Evolutionary conservation across 1,284 basidiomycete genomes (phyloP).

Genomic region (Phylloboletellus chloephorus): DNA sequence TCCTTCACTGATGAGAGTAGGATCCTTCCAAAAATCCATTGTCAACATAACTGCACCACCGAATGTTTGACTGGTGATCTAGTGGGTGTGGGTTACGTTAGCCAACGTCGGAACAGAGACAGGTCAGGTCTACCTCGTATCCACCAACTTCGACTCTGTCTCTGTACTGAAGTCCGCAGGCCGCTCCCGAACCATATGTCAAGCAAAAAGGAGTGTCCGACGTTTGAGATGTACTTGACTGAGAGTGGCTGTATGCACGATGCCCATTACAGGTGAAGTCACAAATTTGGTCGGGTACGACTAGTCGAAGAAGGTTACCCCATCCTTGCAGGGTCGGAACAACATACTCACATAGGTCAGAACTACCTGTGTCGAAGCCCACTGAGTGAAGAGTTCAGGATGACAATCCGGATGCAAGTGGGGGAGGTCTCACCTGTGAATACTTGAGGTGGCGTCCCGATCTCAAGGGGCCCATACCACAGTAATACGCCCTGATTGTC

Average conservation of each 20-base stretch:
- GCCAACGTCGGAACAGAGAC: background rate
- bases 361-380: conserved; percentile 38
- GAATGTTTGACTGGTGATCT: conserved; percentile 35
- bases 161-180: conserved; percentile 16
- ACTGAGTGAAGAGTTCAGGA: conserved; percentile 22
- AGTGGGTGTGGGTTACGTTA: conserved; percentile 1
- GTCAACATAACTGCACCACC: conserved; percentile 38
- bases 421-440: conserved; percentile 20
- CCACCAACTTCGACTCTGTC: conserved; percentile 23
- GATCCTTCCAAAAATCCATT: conserved; percentile 28
- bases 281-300: conserved; percentile 36
- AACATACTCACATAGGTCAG: conserved; percentile 19
- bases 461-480: conserved; percentile 33
- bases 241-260: conserved; percentile 25
- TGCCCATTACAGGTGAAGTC: conserved; percentile 29
- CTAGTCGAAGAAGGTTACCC: conserved; percentile 17
- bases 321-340: too few species aligned
- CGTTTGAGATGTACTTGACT: conserved; percentile 22
- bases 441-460: conserved; percentile 36
- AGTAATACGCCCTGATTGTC: conserved; percentile 19
- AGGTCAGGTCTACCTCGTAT: conserved; percentile 15
- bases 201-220: conserved; percentile 17
- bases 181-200: conserved; percentile 31
- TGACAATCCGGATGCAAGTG: background rate
- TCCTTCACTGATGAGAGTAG: background rate